phyloP scores from a whole-genome alignment of 1,139 yeast genomes.

The Kodamaea plutei region DNA sequence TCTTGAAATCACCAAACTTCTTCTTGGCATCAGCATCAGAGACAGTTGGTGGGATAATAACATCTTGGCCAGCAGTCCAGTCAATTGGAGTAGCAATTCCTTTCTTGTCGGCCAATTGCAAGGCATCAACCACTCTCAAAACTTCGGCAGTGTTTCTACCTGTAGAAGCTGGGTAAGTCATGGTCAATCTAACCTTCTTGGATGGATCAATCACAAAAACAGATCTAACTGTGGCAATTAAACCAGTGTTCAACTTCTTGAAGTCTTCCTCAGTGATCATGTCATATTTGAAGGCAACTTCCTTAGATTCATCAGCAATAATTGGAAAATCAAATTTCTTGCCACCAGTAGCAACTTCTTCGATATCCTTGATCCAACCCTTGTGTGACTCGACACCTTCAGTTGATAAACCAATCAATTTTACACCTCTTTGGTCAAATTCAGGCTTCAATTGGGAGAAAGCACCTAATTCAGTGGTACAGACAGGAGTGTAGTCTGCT shows the following conservation, averaged over 20 bases:
- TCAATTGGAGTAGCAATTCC: constrained; percentile 79
- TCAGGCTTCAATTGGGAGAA: constrained; percentile 81
- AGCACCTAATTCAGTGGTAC: constrained; percentile 88
- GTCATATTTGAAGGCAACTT: constrained; percentile 66
- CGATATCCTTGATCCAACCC: constrained; percentile 81
- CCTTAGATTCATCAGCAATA: constrained; percentile 70
- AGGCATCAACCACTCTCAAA: constrained; percentile 73
- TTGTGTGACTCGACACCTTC: constrained; percentile 67
- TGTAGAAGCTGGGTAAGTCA: constrained; percentile 80
- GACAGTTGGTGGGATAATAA: constrained; percentile 72
- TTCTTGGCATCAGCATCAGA: constrained; percentile 68
- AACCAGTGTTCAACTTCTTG: constrained; percentile 14
- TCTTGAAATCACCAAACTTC: constrained; percentile 70
- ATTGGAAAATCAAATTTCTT: constrained; percentile 65
- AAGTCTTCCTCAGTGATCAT: constrained; percentile 46
- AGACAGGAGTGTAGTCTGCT: constrained; percentile 84
- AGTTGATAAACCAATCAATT: constrained; percentile 76
- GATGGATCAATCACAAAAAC: constrained; percentile 80
- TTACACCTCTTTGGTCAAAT: constrained; percentile 70
- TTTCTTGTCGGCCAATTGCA: constrained; percentile 70
- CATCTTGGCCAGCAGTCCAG: constrained; percentile 87
- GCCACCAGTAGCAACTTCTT: constrained; percentile 62
- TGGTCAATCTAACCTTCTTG: constrained; percentile 66
- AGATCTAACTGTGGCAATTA: constrained; percentile 62
- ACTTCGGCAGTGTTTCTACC: constrained; percentile 90